A percentile compares a stretch with the other conserved stretches of the same genome.
These are phyloP conservation scores for Fusarium sp. DNA, from an alignment of 2,329 filamentous ascomycete genomes.

Conservation along the genomic window DNA sequence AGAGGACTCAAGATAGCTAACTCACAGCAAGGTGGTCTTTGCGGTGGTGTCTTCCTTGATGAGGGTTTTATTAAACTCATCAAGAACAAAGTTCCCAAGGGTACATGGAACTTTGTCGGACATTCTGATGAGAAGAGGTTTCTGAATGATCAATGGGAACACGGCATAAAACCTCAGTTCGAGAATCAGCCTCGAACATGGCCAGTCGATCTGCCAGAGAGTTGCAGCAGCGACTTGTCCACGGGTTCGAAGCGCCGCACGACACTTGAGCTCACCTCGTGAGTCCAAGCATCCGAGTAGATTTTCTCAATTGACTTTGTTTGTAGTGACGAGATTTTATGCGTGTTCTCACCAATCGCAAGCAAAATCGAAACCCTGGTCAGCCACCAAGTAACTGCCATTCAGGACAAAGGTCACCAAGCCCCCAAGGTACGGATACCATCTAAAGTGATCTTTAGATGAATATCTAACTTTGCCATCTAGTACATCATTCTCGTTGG, in stretches of 20 bases:
- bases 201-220: conserved; percentile 37
- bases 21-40: conserved; percentile 50
- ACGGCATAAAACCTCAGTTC: conserved; percentile 49
- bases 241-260: conserved; percentile 7
- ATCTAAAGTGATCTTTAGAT: not conserved
- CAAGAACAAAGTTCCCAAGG: conserved; percentile 21
- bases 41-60: conserved; percentile 57
- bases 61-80: conserved; percentile 52
- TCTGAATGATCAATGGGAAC: conserved; percentile 49
- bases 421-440: conserved; percentile 46
- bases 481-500: conserved; percentile 57
- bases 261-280: conserved; percentile 16
- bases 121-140: conserved; percentile 24
- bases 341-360: conserved; percentile 43
- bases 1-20: accelerated
- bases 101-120: conserved; percentile 24
- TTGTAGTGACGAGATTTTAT: conserved; percentile 37
- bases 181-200: conserved; percentile 24
- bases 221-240: not conserved
- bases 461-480: accelerated
- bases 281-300: accelerated
- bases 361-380: conserved; percentile 44
- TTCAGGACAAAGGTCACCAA: conserved; percentile 26
- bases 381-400: conserved; percentile 39
- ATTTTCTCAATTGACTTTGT: not conserved